Conservation (phyloP, 2,329 filamentous ascomycete genomes). For the Eutypa lata region DNA sequence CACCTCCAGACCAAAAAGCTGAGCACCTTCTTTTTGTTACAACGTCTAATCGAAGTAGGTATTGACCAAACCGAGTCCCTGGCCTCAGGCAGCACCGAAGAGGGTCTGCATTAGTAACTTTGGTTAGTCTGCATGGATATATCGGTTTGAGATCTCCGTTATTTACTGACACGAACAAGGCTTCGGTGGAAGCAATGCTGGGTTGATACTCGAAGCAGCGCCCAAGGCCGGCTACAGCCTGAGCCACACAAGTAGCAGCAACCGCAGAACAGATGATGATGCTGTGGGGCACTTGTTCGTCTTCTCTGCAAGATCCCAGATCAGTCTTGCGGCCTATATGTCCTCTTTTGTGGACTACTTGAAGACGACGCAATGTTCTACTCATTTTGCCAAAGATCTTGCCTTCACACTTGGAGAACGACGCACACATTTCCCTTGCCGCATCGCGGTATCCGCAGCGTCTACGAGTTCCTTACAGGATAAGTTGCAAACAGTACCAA, state of each 20-base stretch:
- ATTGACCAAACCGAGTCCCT: too few species aligned
- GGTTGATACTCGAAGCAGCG: conserved; percentile 13
- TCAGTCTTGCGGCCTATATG: conserved; percentile 15
- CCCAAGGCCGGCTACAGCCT: too few species aligned
- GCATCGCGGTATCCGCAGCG: conserved; percentile 9
- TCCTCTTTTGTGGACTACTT: conserved; percentile 20
- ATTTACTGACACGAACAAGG: conserved; percentile 2
- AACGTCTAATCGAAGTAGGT: too few species aligned
- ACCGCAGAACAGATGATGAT: background rate
- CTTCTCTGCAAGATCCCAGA: conserved; percentile 15
- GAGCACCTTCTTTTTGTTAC: too few species aligned
- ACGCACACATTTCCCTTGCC: conserved; percentile 20
- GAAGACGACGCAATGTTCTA: conserved; percentile 11
- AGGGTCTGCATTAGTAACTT: conserved; percentile 12
- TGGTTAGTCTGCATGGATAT: conserved; percentile 12
- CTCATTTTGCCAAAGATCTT: conserved; percentile 14
- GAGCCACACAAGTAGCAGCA: too few species aligned
- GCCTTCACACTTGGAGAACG: conserved; percentile 27
- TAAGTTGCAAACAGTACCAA: conserved; percentile 1
- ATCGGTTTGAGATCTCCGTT: background rate
- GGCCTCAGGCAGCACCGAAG: too few species aligned
- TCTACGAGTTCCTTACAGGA: conserved; percentile 7
- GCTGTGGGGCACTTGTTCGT: conserved; percentile 1
- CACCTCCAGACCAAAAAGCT: background rate
- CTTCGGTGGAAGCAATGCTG: conserved; percentile 22